Base-by-base conservation (phyloP, 441 rosid species). In the Arabidopsis hybrid region DNA sequence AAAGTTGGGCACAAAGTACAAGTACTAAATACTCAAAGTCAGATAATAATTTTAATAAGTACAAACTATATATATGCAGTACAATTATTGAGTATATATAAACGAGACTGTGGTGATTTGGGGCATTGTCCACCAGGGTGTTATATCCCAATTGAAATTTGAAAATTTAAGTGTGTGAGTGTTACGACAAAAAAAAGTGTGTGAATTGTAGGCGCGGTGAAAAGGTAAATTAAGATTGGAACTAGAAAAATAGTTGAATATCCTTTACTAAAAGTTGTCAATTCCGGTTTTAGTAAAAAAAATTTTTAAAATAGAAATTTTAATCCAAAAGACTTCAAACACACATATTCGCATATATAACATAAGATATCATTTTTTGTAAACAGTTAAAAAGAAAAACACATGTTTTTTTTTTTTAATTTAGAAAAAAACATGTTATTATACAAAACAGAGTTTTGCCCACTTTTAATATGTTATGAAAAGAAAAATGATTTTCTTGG, bases 1-100 rank as follows among this genome's bases (percentile, higher is more conserved):
- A 47, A 65, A 47, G 6, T 16, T 17, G 4, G 47, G 55, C 34
- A 49, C 47, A 21, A 10, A 47, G 50, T 39, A 61, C 66, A 40
- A 60, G 42, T 62, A 62, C 8, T 14, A 45, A 14, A 5, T 46
- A 34, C 55, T 31, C 6, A 3, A 45, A 14, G n/a, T 2, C 12
- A 46, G 6, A 46, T 32, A 32, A 46, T 5, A n/a, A 5, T 8
- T 7, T n/a, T 18, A 31, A 14, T 5, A 32, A 45, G 31, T 32
- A 6, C 14, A 64, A 46, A 9, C 43, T 31, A 45, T 4, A 29
- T 10, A 45, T 17, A 7, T 31, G 21, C 29, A 14, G 14, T 32
- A 46, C 50, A 31, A 31, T 31, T 31, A 31, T 31, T 31, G 32
- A 31, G 32, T 21, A 21, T 21, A 21, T 31, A 31, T 4, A 31